Evolutionary conservation across 352 stramenopile species (phyloP).

Genomic region (Pythium dissotocum): DNA sequence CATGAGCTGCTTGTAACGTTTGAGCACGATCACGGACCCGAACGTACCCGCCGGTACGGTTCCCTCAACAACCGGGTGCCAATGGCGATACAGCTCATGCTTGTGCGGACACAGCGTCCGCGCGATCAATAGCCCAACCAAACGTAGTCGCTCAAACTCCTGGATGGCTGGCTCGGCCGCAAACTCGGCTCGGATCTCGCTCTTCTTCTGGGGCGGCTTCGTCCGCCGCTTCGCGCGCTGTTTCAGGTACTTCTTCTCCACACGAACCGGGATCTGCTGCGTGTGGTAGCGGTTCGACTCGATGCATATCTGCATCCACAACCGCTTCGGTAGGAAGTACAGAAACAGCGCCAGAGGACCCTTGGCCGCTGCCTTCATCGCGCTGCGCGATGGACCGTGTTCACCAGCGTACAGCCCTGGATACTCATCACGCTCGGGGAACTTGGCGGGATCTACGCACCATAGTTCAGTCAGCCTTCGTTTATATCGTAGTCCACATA

Average conservation of each 20-base stretch:
- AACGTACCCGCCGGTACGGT: constrained; percentile 20
- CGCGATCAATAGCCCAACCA: constrained; percentile 4
- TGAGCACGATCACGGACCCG: constrained; percentile 1
- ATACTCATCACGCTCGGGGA: not conserved
- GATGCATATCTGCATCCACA: not conserved
- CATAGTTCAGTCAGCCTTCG: not conserved
- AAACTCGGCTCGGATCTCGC: not conserved
- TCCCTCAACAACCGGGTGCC: constrained; percentile 10
- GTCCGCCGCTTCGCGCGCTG: not conserved
- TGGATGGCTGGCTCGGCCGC: not conserved
- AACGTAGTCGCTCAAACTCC: not conserved
- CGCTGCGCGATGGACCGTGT: not conserved
- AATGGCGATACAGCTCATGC: constrained; percentile 21
- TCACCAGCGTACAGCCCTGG: not conserved
- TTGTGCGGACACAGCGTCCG: constrained; percentile 20
- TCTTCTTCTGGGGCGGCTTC: not conserved
- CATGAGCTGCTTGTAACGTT: constrained; percentile 11
- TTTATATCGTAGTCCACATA: not conserved
- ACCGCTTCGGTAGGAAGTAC: constrained; percentile 1
- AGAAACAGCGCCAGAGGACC: constrained; percentile 7
- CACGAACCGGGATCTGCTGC: not conserved
- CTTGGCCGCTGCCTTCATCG: not conserved
- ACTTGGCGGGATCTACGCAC: not conserved
- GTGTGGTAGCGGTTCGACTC: constrained; percentile 6
- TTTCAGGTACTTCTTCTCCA: not conserved